Percentiles rank a stretch among this genome's conserved stretches.
phyloP scores from a whole-genome alignment of 805 yeast species.

The Barnettozyma wickerhamii region DNA sequence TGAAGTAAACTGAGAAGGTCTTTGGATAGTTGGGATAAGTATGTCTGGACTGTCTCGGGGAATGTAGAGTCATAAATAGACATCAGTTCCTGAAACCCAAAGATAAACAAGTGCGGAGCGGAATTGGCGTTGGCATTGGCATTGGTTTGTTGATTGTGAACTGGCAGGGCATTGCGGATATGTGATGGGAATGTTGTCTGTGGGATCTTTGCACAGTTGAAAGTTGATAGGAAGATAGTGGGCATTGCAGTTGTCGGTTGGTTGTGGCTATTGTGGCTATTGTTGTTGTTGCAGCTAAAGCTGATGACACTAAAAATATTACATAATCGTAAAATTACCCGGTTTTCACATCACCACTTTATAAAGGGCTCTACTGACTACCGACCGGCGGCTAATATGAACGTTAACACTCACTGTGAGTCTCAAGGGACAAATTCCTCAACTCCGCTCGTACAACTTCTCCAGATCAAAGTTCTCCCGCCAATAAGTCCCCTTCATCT shows the following conservation, averaged over 20 bases:
- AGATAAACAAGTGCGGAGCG: constrained; percentile 46
- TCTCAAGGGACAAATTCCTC: background rate
- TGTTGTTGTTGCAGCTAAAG: no score
- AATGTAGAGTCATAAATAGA: constrained; percentile 52
- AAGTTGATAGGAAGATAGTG: constrained; percentile 32
- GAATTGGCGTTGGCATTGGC: no score
- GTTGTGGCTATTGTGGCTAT: no score
- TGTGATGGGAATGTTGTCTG: constrained; percentile 16
- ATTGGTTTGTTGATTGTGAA: constrained; percentile 21
- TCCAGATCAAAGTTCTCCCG: constrained; percentile 60
- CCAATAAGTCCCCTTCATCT: constrained; percentile 54
- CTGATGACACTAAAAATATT: no score
- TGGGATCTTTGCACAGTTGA: constrained; percentile 54
- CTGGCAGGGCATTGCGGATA: constrained; percentile 37
- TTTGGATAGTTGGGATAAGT: constrained; percentile 34
- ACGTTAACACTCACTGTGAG: no score
- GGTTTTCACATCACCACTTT: no score
- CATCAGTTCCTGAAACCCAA: constrained; percentile 66
- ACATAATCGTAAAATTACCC: no score
- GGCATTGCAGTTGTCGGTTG: constrained; percentile 10
- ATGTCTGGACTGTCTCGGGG: constrained; percentile 30
- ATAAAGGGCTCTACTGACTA: no score
- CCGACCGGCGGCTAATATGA: no score
- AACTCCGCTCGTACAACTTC: constrained; percentile 45
- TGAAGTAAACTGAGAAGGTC: constrained; percentile 32